These are phyloP conservation scores for Saturnispora hagleri DNA, from an alignment of 805 yeast species.

Conservation along the genomic window DNA sequence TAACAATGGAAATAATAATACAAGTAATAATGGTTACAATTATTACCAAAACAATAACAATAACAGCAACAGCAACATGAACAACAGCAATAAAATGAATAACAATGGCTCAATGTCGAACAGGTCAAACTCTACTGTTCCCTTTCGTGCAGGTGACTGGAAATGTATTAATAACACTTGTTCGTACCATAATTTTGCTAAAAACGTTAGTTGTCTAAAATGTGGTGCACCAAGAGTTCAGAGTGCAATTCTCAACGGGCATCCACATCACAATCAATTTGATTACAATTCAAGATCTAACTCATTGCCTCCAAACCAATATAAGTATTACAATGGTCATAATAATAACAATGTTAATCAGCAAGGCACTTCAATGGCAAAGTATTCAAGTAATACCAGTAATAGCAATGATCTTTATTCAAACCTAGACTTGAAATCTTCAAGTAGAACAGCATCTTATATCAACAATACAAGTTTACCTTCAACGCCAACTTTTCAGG, in stretches of 20 bases:
- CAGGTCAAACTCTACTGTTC: slow-evolving; percentile 44
- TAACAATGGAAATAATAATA: slow-evolving; percentile 12
- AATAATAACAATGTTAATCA: not conserved
- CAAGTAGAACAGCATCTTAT: not conserved
- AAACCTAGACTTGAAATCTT: not conserved
- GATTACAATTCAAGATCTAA: slow-evolving; percentile 10
- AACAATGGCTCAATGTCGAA: slow-evolving; percentile 15
- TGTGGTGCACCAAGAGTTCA: slow-evolving; percentile 67
- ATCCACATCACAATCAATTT: slow-evolving; percentile 19
- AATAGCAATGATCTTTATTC: not conserved
- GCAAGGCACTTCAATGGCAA: not conserved
- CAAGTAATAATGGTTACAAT: slow-evolving; percentile 9
- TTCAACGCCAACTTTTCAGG: slow-evolving; percentile 4
- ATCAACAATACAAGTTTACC: not conserved
- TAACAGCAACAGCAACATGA: slow-evolving; percentile 7
- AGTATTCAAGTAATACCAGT: not conserved
- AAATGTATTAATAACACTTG: slow-evolving; percentile 75
- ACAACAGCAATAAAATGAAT: slow-evolving; percentile 13
- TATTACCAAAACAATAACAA: slow-evolving; percentile 5
- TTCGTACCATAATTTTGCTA: slow-evolving; percentile 86
- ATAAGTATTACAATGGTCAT: not conserved
- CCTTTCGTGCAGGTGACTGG: slow-evolving; percentile 97
- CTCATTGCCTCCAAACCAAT: slow-evolving; percentile 10
- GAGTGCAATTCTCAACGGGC: slow-evolving; percentile 25
- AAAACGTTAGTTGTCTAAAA: slow-evolving; percentile 75